Base-by-base conservation (phyloP, 129 eudicot species). In the Flaveria brownii region DNA sequence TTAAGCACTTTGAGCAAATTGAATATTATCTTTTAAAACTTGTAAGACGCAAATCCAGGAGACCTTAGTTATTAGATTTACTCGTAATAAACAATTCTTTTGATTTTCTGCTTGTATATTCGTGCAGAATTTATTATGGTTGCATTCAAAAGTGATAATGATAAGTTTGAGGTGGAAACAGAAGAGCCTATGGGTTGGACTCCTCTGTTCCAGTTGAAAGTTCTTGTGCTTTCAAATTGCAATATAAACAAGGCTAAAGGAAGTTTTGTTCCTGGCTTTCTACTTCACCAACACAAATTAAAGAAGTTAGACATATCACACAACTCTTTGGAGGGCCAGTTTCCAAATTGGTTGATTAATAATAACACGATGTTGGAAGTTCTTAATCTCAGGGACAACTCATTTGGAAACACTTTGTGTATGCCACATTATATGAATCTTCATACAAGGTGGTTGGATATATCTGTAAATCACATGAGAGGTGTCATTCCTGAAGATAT, bases 161-260 rank as follows among this genome's bases (percentile, higher is more conserved):
- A 18, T 9, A 52, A 45, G 1, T 55, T 85, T 9, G 68, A 14
- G 52, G 79, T 85, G 9, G 64, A 74, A 20, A 75, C 77, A 33
- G 79, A 78, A 50, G 56, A 65, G 52, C 72, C 70, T 15, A 17
- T 14, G 14, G 71, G 20, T 70, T 81, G 83, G 81, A 22, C 33
- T 65, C 81, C 83, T 20, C 36, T 33, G 45, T 85, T 85, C 65
- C 81, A 85, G 81, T 64, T 85, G 16, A 64, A 74, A 75, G 26
- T 54, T 7, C 70, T 85, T 12, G 47, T 14, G 0, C 25, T 85
- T 15, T n/a, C 73, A 0, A 47, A 66, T 22, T 81, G 83, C 61
- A 69, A 54, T 39, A 17, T 85, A 1, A 78, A 85, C 23, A 23
- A 46, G 60, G 42, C 12, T 4, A 67, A 30, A 15, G 68, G 77